Percentiles rank a stretch among this genome's conserved stretches.
Evolutionary conservation across 2,329 filamentous ascomycete species (phyloP).

Genomic region (Fonsecaea erecta): DNA sequence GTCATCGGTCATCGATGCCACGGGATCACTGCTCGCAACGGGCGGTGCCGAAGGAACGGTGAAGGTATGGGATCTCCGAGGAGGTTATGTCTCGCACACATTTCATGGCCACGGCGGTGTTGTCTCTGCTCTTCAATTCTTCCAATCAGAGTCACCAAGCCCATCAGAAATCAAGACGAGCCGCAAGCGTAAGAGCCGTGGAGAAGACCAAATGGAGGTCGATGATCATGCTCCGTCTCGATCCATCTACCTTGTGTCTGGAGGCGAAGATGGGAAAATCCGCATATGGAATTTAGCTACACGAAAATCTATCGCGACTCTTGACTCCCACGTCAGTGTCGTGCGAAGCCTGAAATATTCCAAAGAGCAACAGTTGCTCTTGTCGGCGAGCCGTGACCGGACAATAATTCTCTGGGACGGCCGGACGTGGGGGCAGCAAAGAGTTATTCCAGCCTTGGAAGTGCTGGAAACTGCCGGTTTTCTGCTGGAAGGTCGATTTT

Average conservation of each 20-base stretch:
- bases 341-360: slow-evolving; percentile 88
- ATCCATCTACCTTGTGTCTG: slow-evolving; percentile 80
- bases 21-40: slow-evolving; percentile 86
- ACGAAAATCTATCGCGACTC: slow-evolving; percentile 72
- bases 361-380: slow-evolving; percentile 70
- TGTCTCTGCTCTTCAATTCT: slow-evolving; percentile 89
- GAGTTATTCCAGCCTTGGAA: slow-evolving; percentile 82
- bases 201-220: slow-evolving; percentile 54
- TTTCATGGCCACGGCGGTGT: slow-evolving; percentile 92
- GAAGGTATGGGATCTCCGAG: slow-evolving; percentile 91
- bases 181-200: slow-evolving; percentile 45
- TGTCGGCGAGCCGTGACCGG: slow-evolving; percentile 89
- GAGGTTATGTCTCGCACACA: slow-evolving; percentile 90
- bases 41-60: slow-evolving; percentile 91
- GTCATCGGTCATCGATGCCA: slow-evolving; percentile 80
- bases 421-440: slow-evolving; percentile 78
- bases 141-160: slow-evolving; percentile 59
- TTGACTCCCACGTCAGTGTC: slow-evolving; percentile 94
- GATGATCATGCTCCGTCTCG: slow-evolving; percentile 46
- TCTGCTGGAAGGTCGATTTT: slow-evolving; percentile 68
- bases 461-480: slow-evolving; percentile 85
- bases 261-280: slow-evolving; percentile 91
- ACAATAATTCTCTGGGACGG: slow-evolving; percentile 92
- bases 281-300: slow-evolving; percentile 90
- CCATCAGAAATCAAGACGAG: slow-evolving; percentile 11